Evolutionary conservation across 208 protist genomes (phyloP), one percentile per base, ranked within the genome.

Genomic region (Trypanosoma lewisi): DNA sequence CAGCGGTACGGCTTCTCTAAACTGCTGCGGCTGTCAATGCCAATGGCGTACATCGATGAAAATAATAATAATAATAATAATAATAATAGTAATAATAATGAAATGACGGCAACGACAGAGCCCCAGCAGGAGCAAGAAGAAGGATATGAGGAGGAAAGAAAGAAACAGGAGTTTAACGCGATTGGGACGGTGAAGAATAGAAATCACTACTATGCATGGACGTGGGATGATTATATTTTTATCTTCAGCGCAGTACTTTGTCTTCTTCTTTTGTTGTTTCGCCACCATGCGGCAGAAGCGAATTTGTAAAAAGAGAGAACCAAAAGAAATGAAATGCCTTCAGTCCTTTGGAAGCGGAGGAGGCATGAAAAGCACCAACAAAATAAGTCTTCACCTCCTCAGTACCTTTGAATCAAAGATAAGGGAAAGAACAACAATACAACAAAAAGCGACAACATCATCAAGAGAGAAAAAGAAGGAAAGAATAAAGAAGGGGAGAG

Each of bases 231-330:
- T 52, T 63, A 51, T 23, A 21, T 64, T 19, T 50, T 71, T n/a
- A 19, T 58, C 8, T 49, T 3, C 11, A 50, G 47, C 48, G 41
- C 67, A 11, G n/a, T 14, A n/a, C 30, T 71, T n/a, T 52, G 78
- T 56, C 70, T 80, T 44, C 12, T 77, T 14, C 60, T 72, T n/a
- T 41, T 83, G 37, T 59, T 87, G 4, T n/a, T 87, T 11, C 73
- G 82, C 9, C 77, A 84, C 34, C 81, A 87, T 28, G 66, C 55
- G 4, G 56, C 72, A 28, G 77, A 54, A 71, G 27, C 5, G 21
- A 5, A 17, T 23, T 9, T 27, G 28, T 19, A 19, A 16, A 37
- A 30, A 36, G 16, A 12, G 27, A 44, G 14, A 34, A 57, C 16
- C 23, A 16, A 23, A 42, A 57, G 19, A 28, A 19, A 39, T 16